A percentile compares a stretch with the other conserved stretches of the same genome.
These are phyloP conservation scores for Candida arabinofermentans DNA, from an alignment of 805 yeast species.

Conservation along the genomic window DNA sequence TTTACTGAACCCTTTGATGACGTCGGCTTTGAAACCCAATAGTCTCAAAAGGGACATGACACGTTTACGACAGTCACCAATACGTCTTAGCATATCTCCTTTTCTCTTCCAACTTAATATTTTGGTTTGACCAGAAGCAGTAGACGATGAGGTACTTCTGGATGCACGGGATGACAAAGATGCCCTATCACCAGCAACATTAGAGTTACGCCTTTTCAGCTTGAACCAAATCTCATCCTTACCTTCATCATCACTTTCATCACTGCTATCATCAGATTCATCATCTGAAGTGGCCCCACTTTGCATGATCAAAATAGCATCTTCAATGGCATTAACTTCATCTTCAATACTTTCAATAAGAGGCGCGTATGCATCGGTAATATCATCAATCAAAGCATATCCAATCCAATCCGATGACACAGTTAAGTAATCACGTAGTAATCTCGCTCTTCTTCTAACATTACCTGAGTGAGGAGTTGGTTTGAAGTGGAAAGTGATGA, in stretches of 20 bases:
- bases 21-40: conserved; percentile 92
- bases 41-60: conserved; percentile 88
- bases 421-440: conserved; percentile 80
- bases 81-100: conserved; percentile 91
- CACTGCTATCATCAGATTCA: conserved; percentile 37
- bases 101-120: conserved; percentile 79
- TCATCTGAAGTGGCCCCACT: conserved; percentile 50
- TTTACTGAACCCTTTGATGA: conserved; percentile 92
- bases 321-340: conserved; percentile 93
- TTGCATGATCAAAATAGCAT: conserved; percentile 83
- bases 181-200: conserved; percentile 19
- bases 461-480: conserved; percentile 96
- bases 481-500: conserved; percentile 87
- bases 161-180: conserved; percentile 15
- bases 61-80: conserved; percentile 91
- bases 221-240: conserved; percentile 34
- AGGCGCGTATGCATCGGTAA: conserved; percentile 96
- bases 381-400: conserved; percentile 93
- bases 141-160: conserved; percentile 8
- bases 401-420: conserved; percentile 97
- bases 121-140: conserved; percentile 36
- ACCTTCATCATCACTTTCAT: conserved; percentile 37
- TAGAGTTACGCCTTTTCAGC: conserved; percentile 28
- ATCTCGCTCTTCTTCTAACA: conserved; percentile 87
- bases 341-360: conserved; percentile 91